Conservation (phyloP, 2,329 filamentous ascomycete genomes). For the Cytospora chrysosperma region DNA sequence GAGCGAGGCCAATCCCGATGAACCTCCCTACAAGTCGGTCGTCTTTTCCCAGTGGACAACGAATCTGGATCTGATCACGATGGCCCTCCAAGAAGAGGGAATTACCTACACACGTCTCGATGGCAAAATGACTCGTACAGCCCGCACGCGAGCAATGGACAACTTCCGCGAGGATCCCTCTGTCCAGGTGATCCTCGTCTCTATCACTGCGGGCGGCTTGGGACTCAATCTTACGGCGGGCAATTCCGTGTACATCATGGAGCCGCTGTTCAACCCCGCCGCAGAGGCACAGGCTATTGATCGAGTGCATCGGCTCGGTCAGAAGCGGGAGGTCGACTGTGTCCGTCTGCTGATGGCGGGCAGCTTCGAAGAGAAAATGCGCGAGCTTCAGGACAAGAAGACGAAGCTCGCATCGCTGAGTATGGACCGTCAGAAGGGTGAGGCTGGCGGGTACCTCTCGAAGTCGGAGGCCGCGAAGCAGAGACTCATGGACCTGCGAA, state of each 20-base stretch:
- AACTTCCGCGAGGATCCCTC: conserved; percentile 69
- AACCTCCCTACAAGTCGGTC: conserved; percentile 85
- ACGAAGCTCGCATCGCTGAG: conserved; percentile 84
- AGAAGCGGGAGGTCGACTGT: conserved; percentile 84
- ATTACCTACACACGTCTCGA: conserved; percentile 82
- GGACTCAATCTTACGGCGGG: conserved; percentile 87
- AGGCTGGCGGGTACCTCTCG: conserved; percentile 29
- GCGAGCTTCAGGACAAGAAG: conserved; percentile 88
- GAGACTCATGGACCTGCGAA: conserved; percentile 58
- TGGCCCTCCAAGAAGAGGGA: conserved; percentile 66
- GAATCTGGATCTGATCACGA: conserved; percentile 87
- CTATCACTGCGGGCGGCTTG: conserved; percentile 86
- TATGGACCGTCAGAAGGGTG: conserved; percentile 64
- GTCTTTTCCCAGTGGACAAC: conserved; percentile 97
- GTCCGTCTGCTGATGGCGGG: conserved; percentile 84
- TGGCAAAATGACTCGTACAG: conserved; percentile 77
- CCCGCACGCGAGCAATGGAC: conserved; percentile 74
- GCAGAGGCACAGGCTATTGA: conserved; percentile 94
- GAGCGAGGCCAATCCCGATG: conserved; percentile 58
- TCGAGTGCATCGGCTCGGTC: conserved; percentile 86
- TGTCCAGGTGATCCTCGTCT: conserved; percentile 82
- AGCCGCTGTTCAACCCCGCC: conserved; percentile 95
- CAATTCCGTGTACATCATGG: conserved; percentile 92
- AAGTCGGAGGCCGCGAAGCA: conserved; percentile 50
- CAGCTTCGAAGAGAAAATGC: conserved; percentile 94